Conservation (phyloP, 306 rosid species). For the Vigna nakashimae region DNA sequence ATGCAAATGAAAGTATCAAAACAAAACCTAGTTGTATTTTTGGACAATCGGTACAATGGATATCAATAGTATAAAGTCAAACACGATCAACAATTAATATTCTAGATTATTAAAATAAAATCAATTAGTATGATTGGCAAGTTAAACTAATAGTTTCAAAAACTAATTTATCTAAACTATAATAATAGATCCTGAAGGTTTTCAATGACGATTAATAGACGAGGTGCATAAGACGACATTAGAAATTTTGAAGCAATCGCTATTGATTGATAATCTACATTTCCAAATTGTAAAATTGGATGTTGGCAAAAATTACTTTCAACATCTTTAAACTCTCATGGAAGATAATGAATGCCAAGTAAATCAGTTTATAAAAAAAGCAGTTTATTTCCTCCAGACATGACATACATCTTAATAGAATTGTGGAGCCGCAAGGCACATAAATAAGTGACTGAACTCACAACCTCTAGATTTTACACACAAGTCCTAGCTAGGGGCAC, state of each 20-base stretch:
- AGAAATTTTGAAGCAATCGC: background rate
- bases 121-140: too few relatives aligned
- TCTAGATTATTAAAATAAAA: too few relatives aligned
- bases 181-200: too few relatives aligned
- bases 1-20: too few relatives aligned
- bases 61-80: too few relatives aligned
- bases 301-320: constrained; percentile 1
- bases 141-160: too few relatives aligned
- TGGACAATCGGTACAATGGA: too few relatives aligned
- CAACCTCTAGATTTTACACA: constrained; percentile 32
- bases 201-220: too few relatives aligned
- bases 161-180: too few relatives aligned
- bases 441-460: background rate
- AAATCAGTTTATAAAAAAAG: background rate
- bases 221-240: too few relatives aligned
- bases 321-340: background rate
- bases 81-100: too few relatives aligned
- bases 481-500: background rate
- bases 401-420: constrained; percentile 38
- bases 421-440: constrained; percentile 39
- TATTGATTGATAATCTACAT: background rate
- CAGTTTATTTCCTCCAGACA: constrained; percentile 37
- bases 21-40: too few relatives aligned
- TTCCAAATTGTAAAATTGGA: background rate
- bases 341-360: background rate